Conservation (phyloP, 257 asterid species). For the Nemophila menziesii region DNA sequence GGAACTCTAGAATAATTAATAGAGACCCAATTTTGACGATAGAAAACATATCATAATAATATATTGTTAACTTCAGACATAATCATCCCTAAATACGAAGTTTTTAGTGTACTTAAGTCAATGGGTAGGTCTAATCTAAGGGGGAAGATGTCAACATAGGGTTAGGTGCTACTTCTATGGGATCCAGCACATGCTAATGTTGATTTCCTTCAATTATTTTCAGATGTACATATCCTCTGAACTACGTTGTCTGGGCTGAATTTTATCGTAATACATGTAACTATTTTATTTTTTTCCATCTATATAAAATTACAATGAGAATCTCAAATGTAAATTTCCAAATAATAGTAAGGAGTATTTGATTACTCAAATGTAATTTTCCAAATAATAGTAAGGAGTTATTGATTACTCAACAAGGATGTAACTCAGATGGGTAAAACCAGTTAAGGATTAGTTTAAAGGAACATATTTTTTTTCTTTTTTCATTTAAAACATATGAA, state of each 20-base stretch:
- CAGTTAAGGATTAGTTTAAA: no score
- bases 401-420: not conserved
- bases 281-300: no score
- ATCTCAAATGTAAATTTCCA: not conserved
- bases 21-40: not conserved
- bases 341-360: no score
- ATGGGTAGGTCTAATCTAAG: not conserved
- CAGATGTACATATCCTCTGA: not conserved
- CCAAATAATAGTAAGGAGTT: no score
- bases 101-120: not conserved
- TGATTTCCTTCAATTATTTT: not conserved
- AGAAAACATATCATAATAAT: no score
- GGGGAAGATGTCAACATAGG: no score
- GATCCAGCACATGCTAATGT: not conserved
- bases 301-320: not conserved
- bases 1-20: no score
- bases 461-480: no score
- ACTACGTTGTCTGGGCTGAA: not conserved
- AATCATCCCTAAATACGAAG: not conserved
- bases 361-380: no score
- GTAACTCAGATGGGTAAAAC: not conserved
- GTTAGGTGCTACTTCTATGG: not conserved
- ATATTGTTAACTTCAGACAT: not conserved
- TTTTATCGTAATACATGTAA: not conserved
- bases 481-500: no score